Conservation (phyloP, 176 grass and related monocot species). For the Triticum aestivum region DNA sequence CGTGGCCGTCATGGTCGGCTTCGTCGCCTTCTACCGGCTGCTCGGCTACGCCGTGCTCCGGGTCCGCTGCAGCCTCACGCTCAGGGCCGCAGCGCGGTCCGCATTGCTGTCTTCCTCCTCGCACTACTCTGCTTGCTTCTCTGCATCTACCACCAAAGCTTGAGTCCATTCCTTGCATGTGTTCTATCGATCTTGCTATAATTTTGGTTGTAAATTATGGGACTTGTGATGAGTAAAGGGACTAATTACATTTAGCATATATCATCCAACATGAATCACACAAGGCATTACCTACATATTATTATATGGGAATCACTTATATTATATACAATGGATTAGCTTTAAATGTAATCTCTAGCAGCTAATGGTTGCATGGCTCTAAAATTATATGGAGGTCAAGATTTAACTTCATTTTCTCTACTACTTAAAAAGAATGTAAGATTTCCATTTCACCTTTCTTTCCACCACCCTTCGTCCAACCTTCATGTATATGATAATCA, state of each 20-base stretch:
- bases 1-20: slow-evolving; percentile 60
- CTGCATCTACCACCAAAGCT: not conserved
- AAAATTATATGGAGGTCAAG: too few species aligned
- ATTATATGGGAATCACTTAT: too few species aligned
- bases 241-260: not conserved
- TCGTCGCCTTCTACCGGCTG: slow-evolving; percentile 58
- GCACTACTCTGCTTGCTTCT: not conserved
- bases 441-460: too few species aligned
- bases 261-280: too few species aligned
- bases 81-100: not conserved
- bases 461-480: too few species aligned
- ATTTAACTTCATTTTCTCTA: too few species aligned
- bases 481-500: too few species aligned
- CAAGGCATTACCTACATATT: too few species aligned
- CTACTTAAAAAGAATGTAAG: too few species aligned
- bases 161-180: not conserved
- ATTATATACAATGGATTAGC: too few species aligned
- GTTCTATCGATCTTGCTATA: not conserved
- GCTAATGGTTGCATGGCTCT: too few species aligned
- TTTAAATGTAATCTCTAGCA: too few species aligned
- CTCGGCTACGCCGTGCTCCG: slow-evolving; percentile 62
- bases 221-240: not conserved
- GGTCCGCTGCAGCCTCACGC: slow-evolving; percentile 45
- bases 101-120: not conserved
- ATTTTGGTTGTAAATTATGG: not conserved